phyloP scores from a whole-genome alignment of 2,329 filamentous ascomycete species.

The Stagonosporopsis cucurbitacearum region DNA sequence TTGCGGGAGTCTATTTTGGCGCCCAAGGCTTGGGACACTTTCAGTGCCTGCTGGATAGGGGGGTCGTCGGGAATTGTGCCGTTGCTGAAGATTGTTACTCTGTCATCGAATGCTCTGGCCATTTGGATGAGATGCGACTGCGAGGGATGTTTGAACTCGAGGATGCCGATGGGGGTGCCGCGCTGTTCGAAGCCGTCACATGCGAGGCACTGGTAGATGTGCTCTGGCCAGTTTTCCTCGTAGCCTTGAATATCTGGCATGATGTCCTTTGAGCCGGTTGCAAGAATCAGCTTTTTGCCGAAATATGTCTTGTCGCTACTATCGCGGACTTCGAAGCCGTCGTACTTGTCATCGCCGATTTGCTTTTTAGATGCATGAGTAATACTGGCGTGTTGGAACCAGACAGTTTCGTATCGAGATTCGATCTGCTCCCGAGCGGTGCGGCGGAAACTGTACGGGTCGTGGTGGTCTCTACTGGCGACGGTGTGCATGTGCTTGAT shows the following conservation, averaged over 20 bases:
- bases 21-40: conserved; percentile 27
- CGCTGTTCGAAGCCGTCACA: conserved; percentile 67
- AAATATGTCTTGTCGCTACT: conserved; percentile 51
- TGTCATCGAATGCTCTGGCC: conserved; percentile 33
- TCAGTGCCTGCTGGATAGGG: conserved; percentile 29
- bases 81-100: conserved; percentile 40
- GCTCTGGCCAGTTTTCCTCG: conserved; percentile 58
- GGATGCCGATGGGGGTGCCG: conserved; percentile 46
- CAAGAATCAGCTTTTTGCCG: conserved; percentile 63
- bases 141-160: conserved; percentile 30
- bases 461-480: conserved; percentile 37
- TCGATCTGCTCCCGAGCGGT: conserved; percentile 45
- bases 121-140: conserved; percentile 35
- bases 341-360: conserved; percentile 27
- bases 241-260: conserved; percentile 61
- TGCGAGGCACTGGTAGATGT: conserved; percentile 64
- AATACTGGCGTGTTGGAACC: conserved; percentile 39
- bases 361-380: conserved; percentile 31
- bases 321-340: conserved; percentile 53
- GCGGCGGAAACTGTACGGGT: conserved; percentile 36
- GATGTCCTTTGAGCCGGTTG: conserved; percentile 61
- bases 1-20: conserved; percentile 35
- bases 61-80: conserved; percentile 20
- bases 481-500: conserved; percentile 55
- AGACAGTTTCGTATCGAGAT: conserved; percentile 47